These are phyloP conservation scores for Actinidia polygama DNA, from an alignment of 179 eudicot species.

Conservation along the genomic window DNA sequence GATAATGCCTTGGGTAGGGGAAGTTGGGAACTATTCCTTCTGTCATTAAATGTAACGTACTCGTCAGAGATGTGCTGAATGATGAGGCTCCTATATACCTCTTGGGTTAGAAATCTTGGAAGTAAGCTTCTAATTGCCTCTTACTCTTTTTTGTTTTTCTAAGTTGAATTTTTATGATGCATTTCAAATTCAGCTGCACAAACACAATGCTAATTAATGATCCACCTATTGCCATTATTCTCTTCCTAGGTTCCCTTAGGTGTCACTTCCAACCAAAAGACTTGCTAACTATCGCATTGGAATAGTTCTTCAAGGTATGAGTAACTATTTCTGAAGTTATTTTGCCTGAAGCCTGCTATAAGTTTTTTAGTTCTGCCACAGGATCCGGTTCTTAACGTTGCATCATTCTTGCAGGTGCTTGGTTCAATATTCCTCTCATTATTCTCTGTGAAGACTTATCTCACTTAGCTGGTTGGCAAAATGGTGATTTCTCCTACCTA, in stretches of 20 bases:
- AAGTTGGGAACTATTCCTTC: conserved; percentile 65
- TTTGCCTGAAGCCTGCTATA: not conserved
- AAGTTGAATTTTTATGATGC: not conserved
- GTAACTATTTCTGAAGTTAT: not conserved
- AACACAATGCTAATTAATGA: not conserved
- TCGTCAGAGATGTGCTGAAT: conserved; percentile 64
- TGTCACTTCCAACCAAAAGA: not conserved
- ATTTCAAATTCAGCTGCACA: not conserved
- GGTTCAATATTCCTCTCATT: not conserved
- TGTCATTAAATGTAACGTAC: conserved; percentile 75
- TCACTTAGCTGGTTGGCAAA: conserved; percentile 2
- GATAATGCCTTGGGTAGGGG: conserved; percentile 62
- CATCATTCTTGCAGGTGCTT: conserved; percentile 2
- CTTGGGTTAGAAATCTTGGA: not conserved
- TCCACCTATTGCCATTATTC: not conserved
- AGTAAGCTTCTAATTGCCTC: conserved; percentile 2
- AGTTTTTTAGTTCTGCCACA: not conserved
- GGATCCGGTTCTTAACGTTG: not conserved
- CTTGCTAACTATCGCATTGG: not conserved
- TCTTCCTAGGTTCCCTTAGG: not conserved
- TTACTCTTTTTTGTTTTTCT: not conserved
- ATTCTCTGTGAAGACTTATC: not conserved
- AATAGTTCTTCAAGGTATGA: not conserved
- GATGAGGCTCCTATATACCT: conserved; percentile 17
- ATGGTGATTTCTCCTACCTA: conserved; percentile 14